phyloP scores from a whole-genome alignment of 352 stramenopile genomes.

The Phytophthora capsici region DNA sequence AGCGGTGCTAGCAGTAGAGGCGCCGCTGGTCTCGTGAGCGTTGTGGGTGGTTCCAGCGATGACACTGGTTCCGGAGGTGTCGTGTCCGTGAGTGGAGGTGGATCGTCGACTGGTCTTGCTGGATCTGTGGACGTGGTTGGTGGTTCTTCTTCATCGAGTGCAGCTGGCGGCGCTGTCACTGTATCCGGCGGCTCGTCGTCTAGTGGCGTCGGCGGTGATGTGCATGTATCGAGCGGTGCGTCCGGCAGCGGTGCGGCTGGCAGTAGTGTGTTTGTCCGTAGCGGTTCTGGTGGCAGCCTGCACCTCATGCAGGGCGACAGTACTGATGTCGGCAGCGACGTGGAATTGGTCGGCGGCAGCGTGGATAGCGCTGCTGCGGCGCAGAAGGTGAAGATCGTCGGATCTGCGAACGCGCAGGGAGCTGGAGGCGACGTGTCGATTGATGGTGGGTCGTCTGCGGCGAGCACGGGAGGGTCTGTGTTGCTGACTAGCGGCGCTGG shows the following conservation, averaged over 20 bases:
- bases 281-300: constrained; percentile 29
- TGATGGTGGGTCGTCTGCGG: constrained; percentile 28
- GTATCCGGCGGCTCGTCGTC: too few species aligned
- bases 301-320: constrained; percentile 30
- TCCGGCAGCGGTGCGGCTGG: constrained; percentile 15
- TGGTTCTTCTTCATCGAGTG: constrained; percentile 26
- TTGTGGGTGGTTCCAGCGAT: constrained; percentile 21
- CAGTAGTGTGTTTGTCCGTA: constrained; percentile 26
- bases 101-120: not conserved
- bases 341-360: constrained; percentile 30
- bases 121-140: constrained; percentile 20
- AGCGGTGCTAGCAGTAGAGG: constrained; percentile 22
- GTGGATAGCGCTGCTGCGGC: constrained; percentile 18
- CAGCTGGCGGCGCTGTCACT: too few species aligned
- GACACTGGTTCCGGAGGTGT: constrained; percentile 6
- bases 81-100: constrained; percentile 15
- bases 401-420: constrained; percentile 32
- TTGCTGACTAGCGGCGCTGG: constrained; percentile 27
- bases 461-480: constrained; percentile 20
- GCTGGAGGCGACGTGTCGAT: constrained; percentile 34
- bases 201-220: constrained; percentile 16
- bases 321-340: constrained; percentile 25
- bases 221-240: constrained; percentile 29
- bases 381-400: constrained; percentile 31
- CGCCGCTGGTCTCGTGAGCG: constrained; percentile 15